Conservation (phyloP, 2,329 filamentous ascomycete genomes). For the Hypoxylon sp. region DNA sequence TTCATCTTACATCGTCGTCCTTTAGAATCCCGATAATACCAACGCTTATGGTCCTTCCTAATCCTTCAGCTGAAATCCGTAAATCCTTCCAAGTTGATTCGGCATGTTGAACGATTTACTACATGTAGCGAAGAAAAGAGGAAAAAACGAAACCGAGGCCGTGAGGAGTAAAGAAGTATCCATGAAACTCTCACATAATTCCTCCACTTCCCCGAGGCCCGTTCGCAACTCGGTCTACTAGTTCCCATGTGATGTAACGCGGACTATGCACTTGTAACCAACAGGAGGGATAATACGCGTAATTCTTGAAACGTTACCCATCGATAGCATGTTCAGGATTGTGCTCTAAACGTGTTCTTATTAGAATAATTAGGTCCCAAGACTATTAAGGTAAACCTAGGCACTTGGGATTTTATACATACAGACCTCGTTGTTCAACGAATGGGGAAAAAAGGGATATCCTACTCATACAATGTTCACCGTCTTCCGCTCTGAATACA, state of each 20-base stretch:
- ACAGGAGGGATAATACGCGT: conserved; percentile 13
- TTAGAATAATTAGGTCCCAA: conserved; percentile 43
- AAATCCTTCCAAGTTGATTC: neutral
- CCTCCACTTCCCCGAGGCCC: conserved; percentile 16
- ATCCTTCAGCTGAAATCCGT: neutral
- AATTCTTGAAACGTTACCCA: conserved; percentile 37
- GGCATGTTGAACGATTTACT: neutral
- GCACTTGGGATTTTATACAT: conserved; percentile 39
- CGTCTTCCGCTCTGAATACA: conserved; percentile 45
- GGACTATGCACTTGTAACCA: conserved; percentile 32
- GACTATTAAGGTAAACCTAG: conserved; percentile 35
- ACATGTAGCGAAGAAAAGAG: neutral
- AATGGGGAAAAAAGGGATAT: conserved; percentile 55
- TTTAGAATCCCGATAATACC: neutral
- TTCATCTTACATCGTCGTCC: neutral
- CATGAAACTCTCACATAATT: conserved; percentile 8
- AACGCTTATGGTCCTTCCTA: neutral
- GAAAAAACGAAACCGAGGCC: conserved; percentile 1
- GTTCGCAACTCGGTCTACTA: conserved; percentile 15
- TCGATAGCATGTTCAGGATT: conserved; percentile 8
- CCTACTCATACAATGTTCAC: conserved; percentile 57
- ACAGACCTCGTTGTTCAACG: conserved; percentile 17
- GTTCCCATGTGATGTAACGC: conserved; percentile 41
- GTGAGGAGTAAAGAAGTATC: neutral
- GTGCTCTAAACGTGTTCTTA: conserved; percentile 39